A percentile compares a stretch with the other conserved stretches of the same genome.
These are phyloP conservation scores for Peronospora farinosa DNA, from an alignment of 352 stramenopile species.

Conservation along the genomic window DNA sequence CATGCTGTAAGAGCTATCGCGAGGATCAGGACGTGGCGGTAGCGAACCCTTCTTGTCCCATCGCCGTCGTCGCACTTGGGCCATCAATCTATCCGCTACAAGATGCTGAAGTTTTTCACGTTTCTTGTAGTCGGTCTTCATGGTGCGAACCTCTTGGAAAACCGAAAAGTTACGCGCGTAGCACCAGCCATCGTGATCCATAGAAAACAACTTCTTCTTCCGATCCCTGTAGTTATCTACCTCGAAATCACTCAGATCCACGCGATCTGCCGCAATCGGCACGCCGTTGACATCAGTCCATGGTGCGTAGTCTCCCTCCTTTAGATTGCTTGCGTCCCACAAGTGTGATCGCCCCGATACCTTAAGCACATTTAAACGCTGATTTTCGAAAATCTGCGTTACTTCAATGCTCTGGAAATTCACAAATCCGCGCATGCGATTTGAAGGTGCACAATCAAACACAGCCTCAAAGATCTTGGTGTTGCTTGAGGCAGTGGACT, in stretches of 20 bases:
- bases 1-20: constrained; percentile 51
- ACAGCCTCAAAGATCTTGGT: constrained; percentile 76
- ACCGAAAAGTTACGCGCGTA: constrained; percentile 85
- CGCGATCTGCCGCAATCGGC: constrained; percentile 64
- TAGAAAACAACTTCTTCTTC: constrained; percentile 77
- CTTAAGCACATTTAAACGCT: constrained; percentile 79
- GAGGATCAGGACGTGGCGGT: constrained; percentile 23
- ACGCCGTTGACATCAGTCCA: constrained; percentile 86
- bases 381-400: constrained; percentile 84
- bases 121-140: constrained; percentile 68
- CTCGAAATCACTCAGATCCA: constrained; percentile 74
- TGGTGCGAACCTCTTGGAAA: constrained; percentile 79
- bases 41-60: constrained; percentile 70
- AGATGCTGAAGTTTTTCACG: constrained; percentile 84
- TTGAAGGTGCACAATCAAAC: constrained; percentile 80
- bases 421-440: constrained; percentile 68
- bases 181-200: constrained; percentile 83
- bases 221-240: constrained; percentile 73
- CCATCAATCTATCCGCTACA: constrained; percentile 76
- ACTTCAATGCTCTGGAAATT: constrained; percentile 75
- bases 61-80: constrained; percentile 70
- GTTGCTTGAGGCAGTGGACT: constrained; percentile 50
- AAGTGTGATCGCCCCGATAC: constrained; percentile 50
- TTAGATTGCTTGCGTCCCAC: constrained; percentile 72
- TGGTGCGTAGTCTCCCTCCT: constrained; percentile 73